Percentiles rank a stretch among this genome's conserved stretches.
Conservation (phyloP, 208 protist species). For the Crithidia brevicula region DNA sequence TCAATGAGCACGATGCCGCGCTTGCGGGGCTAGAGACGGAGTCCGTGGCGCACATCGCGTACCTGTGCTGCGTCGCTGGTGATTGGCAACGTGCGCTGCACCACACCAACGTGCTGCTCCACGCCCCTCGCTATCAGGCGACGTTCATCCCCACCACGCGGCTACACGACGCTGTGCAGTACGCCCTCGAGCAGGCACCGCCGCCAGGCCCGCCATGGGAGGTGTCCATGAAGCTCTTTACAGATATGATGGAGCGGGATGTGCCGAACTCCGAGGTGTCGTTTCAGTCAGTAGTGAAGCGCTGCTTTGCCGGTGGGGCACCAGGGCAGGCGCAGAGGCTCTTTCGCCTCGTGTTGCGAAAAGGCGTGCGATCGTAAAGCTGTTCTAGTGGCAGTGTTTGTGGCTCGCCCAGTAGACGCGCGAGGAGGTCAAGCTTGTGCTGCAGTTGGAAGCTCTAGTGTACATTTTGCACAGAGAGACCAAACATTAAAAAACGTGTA, state of each 20-base stretch:
- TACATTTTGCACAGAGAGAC: no score
- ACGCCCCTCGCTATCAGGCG: slow-evolving; percentile 34
- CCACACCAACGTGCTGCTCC: slow-evolving; percentile 51
- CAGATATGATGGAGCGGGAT: slow-evolving; percentile 56
- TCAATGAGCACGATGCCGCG: slow-evolving; percentile 9
- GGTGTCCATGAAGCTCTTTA: slow-evolving; percentile 64
- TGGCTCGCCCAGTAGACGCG: background rate
- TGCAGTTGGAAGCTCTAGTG: no score
- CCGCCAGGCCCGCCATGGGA: slow-evolving; percentile 55
- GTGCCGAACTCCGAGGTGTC: slow-evolving; percentile 74
- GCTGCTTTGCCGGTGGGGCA: slow-evolving; percentile 70
- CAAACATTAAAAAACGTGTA: no score
- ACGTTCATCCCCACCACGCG: slow-evolving; percentile 75
- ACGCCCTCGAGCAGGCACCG: slow-evolving; percentile 68
- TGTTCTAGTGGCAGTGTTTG: background rate
- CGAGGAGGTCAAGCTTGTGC: background rate
- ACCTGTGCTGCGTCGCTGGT: slow-evolving; percentile 56
- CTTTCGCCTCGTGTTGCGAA: slow-evolving; percentile 49
- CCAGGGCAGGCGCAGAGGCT: slow-evolving; percentile 55
- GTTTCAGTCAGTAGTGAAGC: slow-evolving; percentile 75
- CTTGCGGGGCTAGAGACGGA: slow-evolving; percentile 56
- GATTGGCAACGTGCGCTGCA: slow-evolving; percentile 61
- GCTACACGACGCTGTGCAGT: slow-evolving; percentile 84
- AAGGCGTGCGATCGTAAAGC: slow-evolving; percentile 30
- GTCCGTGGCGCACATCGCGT: slow-evolving; percentile 54